Conservation (phyloP, 2,329 filamentous ascomycete genomes). For the Herpotrichia juniperi region DNA sequence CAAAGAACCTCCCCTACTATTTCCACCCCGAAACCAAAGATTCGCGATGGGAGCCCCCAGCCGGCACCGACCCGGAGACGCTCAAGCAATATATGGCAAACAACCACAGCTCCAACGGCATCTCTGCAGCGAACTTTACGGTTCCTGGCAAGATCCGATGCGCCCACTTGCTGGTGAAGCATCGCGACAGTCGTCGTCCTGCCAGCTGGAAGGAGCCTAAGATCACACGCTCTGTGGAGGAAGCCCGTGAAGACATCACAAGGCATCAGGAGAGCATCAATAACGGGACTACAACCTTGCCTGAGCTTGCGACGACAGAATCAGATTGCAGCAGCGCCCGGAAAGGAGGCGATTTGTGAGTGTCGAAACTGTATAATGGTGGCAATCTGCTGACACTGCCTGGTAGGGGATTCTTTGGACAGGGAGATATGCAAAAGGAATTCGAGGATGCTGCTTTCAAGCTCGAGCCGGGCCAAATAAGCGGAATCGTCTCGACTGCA, state of each 20-base stretch:
- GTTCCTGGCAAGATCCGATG: slow-evolving; percentile 81
- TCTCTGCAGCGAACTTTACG: slow-evolving; percentile 45
- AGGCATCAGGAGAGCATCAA: slow-evolving; percentile 77
- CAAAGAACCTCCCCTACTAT: slow-evolving; percentile 98
- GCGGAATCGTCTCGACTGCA: slow-evolving; percentile 85
- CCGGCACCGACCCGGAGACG: slow-evolving; percentile 86
- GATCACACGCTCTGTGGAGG: slow-evolving; percentile 87
- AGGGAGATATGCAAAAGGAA: slow-evolving; percentile 97
- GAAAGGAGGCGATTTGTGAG: slow-evolving; percentile 86
- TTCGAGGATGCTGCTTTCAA: slow-evolving; percentile 96
- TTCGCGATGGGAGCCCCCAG: slow-evolving; percentile 93
- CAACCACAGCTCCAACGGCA: slow-evolving; percentile 71
- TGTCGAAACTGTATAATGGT: slow-evolving; percentile 19
- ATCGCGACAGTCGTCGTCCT: slow-evolving; percentile 83
- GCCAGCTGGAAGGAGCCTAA: slow-evolving; percentile 91
- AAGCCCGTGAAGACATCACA: slow-evolving; percentile 79
- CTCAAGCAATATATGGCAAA: slow-evolving; percentile 93
- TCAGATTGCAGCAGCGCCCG: slow-evolving; percentile 95
- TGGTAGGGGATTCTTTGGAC: slow-evolving; percentile 82
- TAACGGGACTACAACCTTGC: slow-evolving; percentile 63
- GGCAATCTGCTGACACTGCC: slow-evolving; percentile 14
- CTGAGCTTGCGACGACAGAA: slow-evolving; percentile 84
- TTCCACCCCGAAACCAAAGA: slow-evolving; percentile 88
- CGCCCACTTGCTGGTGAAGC: slow-evolving; percentile 93
- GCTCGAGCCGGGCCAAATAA: slow-evolving; percentile 86